phyloP scores from a whole-genome alignment of 441 rosid genomes.

The Euphorbia schlechtendalii region DNA sequence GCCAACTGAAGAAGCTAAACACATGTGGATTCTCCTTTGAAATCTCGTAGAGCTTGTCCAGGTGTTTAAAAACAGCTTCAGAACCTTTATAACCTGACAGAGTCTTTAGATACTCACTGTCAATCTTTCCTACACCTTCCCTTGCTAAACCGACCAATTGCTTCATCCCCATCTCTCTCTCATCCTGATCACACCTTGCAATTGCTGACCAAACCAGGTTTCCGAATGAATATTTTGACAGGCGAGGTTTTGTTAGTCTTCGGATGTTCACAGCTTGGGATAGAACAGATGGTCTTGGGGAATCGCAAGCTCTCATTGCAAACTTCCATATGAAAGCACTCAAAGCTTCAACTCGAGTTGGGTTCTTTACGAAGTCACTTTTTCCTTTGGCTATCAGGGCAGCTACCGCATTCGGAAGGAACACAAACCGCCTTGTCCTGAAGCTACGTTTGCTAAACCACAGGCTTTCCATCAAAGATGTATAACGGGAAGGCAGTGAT shows the following conservation, averaged over 20 bases:
- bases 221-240: constrained; percentile 11
- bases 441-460: background rate
- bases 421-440: constrained; percentile 13
- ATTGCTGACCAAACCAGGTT: constrained; percentile 14
- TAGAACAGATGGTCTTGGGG: background rate
- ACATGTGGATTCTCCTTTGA: constrained; percentile 4
- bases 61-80: constrained; percentile 4
- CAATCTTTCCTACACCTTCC: background rate
- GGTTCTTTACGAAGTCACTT: constrained; percentile 1
- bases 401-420: background rate
- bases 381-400: background rate
- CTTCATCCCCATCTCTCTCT: constrained; percentile 3
- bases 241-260: constrained; percentile 8
- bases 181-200: background rate
- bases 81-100: background rate
- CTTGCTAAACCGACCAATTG: constrained; percentile 3
- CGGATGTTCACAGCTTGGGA: constrained; percentile 7
- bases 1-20: constrained; percentile 16
- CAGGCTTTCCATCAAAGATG: background rate
- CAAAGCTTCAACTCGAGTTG: constrained; percentile 9
- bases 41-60: background rate
- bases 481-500: background rate
- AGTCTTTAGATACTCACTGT: background rate
- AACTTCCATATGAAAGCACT: constrained; percentile 17
- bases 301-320: constrained; percentile 10